Percentiles rank a stretch among this genome's conserved stretches.
Conservation (phyloP, 2,329 filamentous ascomycete species). For the Eutypa lata region DNA sequence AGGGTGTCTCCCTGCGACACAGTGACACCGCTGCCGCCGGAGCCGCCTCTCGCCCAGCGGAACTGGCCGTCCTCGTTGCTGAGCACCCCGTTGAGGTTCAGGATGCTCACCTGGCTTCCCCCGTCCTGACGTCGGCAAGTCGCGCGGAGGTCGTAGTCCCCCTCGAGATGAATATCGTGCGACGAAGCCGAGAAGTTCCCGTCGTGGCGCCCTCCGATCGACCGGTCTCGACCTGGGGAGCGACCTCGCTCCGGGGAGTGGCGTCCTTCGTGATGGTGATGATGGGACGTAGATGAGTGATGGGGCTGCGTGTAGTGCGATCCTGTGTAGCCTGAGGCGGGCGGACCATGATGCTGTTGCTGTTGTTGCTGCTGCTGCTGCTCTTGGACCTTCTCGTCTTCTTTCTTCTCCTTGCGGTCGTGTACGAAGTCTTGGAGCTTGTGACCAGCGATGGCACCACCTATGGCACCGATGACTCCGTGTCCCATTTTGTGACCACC, state of each 20-base stretch:
- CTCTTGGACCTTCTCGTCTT: slow-evolving; percentile 20
- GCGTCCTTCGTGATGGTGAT: slow-evolving; percentile 7
- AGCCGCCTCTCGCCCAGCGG: slow-evolving; percentile 29
- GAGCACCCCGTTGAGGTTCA: slow-evolving; percentile 34
- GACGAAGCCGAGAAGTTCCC: slow-evolving; percentile 34
- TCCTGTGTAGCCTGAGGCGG: not conserved
- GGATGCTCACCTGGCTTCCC: slow-evolving; percentile 29
- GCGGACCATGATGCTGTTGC: too few species aligned
- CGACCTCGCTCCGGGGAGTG: slow-evolving; percentile 2
- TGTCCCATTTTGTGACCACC: slow-evolving; percentile 39
- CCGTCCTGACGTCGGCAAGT: slow-evolving; percentile 32
- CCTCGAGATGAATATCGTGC: slow-evolving; percentile 33
- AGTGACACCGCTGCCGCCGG: slow-evolving; percentile 25
- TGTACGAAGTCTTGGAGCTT: slow-evolving; percentile 37
- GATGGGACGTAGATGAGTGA: slow-evolving; percentile 5
- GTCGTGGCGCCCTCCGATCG: slow-evolving; percentile 17
- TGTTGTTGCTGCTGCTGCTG: too few species aligned
- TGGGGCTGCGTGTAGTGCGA: not conserved
- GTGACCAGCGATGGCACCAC: slow-evolving; percentile 39
- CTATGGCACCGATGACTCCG: slow-evolving; percentile 36
- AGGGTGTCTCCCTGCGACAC: slow-evolving; percentile 42
- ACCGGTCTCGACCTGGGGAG: slow-evolving; percentile 5
- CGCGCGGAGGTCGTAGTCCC: slow-evolving; percentile 32
- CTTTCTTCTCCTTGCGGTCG: slow-evolving; percentile 38
- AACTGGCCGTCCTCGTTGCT: slow-evolving; percentile 36